These are phyloP conservation scores for Petasospora fabianii DNA, from an alignment of 1,139 yeast species.

Conservation along the genomic window DNA sequence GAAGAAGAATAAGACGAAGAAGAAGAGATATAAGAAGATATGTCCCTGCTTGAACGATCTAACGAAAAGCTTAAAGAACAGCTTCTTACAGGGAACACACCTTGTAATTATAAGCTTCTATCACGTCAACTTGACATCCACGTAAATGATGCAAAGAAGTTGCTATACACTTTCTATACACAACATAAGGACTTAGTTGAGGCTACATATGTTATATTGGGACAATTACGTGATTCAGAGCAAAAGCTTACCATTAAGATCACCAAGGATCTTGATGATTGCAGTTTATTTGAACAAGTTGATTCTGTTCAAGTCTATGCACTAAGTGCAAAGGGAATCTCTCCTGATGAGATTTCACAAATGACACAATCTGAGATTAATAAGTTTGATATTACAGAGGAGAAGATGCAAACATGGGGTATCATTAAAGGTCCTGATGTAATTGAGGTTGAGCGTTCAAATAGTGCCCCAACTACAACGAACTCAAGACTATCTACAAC, in stretches of 20 bases:
- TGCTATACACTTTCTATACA: conserved; percentile 25
- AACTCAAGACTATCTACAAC: not conserved
- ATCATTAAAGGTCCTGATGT: conserved; percentile 28
- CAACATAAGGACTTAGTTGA: conserved; percentile 20
- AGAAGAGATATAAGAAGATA: no score
- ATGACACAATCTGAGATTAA: conserved; percentile 17
- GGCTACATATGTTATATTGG: conserved; percentile 27
- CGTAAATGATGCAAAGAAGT: conserved; percentile 25
- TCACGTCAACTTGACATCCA: conserved; percentile 26
- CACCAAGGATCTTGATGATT: conserved; percentile 19
- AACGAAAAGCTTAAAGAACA: conserved; percentile 9
- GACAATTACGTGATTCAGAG: conserved; percentile 16
- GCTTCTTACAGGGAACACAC: conserved; percentile 18
- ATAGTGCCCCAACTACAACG: not conserved
- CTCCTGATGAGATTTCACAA: conserved; percentile 21
- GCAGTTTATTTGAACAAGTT: conserved; percentile 20
- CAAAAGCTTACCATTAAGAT: conserved; percentile 14
- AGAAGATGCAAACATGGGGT: conserved; percentile 28
- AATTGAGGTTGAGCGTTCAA: conserved; percentile 4
- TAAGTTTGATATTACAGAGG: conserved; percentile 14
- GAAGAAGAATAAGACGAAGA: no score
- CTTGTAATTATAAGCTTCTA: conserved; percentile 27
- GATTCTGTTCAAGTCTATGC: conserved; percentile 26
- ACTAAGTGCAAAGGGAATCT: conserved; percentile 20
- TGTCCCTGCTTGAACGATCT: conserved; percentile 10